A percentile compares a stretch with the other conserved stretches of the same genome.
These are phyloP conservation scores for Cystofilobasidium macerans DNA, from an alignment of 768 basidiomycete genomes.

Conservation along the genomic window DNA sequence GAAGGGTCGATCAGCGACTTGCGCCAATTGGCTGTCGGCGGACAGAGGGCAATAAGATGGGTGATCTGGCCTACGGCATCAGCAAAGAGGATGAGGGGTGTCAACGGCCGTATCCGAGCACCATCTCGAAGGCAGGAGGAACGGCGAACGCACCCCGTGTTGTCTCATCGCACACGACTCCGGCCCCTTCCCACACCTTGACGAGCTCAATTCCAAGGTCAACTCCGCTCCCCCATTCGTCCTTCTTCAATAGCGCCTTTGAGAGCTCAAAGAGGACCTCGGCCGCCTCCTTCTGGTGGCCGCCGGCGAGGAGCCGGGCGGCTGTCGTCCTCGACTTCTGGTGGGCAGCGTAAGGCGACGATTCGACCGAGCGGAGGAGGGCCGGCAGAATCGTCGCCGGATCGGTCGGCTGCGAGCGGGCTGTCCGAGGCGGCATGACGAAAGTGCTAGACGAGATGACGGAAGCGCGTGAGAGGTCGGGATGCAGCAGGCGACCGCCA, in stretches of 20 bases:
- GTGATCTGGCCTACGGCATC: slow-evolving; percentile 61
- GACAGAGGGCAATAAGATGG: slow-evolving; percentile 79
- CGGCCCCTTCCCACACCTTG: slow-evolving; percentile 69
- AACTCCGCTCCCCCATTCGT: slow-evolving; percentile 77
- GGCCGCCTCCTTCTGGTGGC: slow-evolving; percentile 73
- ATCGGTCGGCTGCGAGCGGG: not conserved
- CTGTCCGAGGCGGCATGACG: not conserved
- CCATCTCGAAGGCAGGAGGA: not conserved
- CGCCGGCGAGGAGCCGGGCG: slow-evolving; percentile 46
- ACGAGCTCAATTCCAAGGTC: slow-evolving; percentile 72
- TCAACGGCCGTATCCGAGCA: too few species aligned
- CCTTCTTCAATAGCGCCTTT: slow-evolving; percentile 73
- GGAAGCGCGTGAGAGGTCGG: too few species aligned
- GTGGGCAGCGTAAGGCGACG: slow-evolving; percentile 60
- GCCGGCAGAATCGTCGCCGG: slow-evolving; percentile 10
- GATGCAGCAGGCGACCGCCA: too few species aligned
- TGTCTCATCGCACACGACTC: slow-evolving; percentile 54
- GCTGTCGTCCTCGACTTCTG: slow-evolving; percentile 95
- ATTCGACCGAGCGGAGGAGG: slow-evolving; percentile 15
- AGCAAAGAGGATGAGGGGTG: not conserved
- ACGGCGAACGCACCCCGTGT: slow-evolving; percentile 54
- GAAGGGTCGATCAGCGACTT: slow-evolving; percentile 78
- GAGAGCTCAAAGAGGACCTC: slow-evolving; percentile 87
- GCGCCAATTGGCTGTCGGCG: slow-evolving; percentile 70
- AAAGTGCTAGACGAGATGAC: not conserved